These are phyloP conservation scores for Tremella fuciformis DNA, from an alignment of 768 basidiomycete species.

Conservation along the genomic window DNA sequence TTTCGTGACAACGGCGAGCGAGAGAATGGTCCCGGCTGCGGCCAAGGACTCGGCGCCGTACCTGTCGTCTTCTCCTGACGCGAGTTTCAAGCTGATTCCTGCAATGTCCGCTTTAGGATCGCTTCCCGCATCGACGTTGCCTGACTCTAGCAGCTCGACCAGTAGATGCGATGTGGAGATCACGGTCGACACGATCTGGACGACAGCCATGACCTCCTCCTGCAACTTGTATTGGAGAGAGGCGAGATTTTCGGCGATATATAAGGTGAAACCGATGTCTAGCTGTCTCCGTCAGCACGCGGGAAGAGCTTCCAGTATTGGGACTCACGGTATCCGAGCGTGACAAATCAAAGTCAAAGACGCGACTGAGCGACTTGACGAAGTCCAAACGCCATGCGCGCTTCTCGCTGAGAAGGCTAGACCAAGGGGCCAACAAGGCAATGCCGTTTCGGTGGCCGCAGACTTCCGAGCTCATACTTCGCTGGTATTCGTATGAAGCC, in stretches of 20 bases:
- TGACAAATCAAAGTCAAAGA: slow-evolving; percentile 69
- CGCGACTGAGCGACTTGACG: slow-evolving; percentile 73
- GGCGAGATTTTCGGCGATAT: slow-evolving; percentile 92
- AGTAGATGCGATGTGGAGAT: slow-evolving; percentile 60
- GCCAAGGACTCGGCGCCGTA: slow-evolving; percentile 12
- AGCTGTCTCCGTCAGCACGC: slow-evolving; percentile 2
- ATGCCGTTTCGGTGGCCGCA: slow-evolving; percentile 60
- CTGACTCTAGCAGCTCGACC: slow-evolving; percentile 78
- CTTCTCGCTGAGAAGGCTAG: slow-evolving; percentile 85
- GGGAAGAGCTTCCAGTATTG: neutral
- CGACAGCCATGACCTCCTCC: slow-evolving; percentile 84
- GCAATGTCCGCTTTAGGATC: slow-evolving; percentile 68
- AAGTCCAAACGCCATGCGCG: slow-evolving; percentile 80
- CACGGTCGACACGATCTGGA: slow-evolving; percentile 58
- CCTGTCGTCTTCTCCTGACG: slow-evolving; percentile 4
- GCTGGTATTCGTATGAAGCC: slow-evolving; percentile 80
- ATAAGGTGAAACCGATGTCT: slow-evolving; percentile 77
- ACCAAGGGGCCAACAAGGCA: slow-evolving; percentile 86
- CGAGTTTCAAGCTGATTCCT: slow-evolving; percentile 51
- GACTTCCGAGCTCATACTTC: slow-evolving; percentile 48
- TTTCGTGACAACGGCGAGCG: slow-evolving; percentile 84
- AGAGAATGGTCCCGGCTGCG: slow-evolving; percentile 39
- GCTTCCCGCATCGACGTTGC: slow-evolving; percentile 63
- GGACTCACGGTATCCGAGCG: slow-evolving; percentile 36
- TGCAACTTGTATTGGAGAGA: slow-evolving; percentile 90